Evolutionary conservation across 495 filamentous ascomycete species (phyloP), one percentile per base, ranked within the genome.

Genomic region (Lepraria neglecta): DNA sequence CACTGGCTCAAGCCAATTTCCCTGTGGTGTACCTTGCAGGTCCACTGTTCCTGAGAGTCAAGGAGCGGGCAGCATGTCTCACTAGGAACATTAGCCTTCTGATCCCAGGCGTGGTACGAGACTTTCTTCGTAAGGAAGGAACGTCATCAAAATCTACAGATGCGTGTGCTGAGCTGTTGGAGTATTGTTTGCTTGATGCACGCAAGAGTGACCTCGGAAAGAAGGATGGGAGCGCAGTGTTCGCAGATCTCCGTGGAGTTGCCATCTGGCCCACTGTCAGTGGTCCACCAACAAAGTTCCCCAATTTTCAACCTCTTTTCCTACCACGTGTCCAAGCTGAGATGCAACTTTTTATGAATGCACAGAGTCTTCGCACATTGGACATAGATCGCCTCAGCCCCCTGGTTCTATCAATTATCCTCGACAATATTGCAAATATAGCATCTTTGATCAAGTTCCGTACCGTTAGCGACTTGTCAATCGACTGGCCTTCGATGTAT

Each of bases 181-280:
- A 67, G 46, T 62, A 54, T 46, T 64, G 58, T 54, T 31, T 64
- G 1, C 62, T 67, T 7, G 65, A 67, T 30, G 52, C 53, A 1
- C 38, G 64, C 3, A 31, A 53, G 3, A 52, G 35, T n/a, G 6
- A 6, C 7, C 11, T 35, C 11, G 30, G n/a, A 40, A 33, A 15
- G 6, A 17, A 21, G 1, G 3, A 6, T 1, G 38, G 43, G 19
- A 11, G 3, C 2, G 11, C 9, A 14, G 10, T 67, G 11, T 31
- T 42, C 31, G 6, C 33, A 12, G 65, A 64, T 1, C 48, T 67
- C 21, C 14, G 35, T 0, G 33, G 21, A 14, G 50, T 64, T 19
- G 44, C n/a, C 0, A 28, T 67, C 19, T 67, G 65, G 65, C 65
- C 65, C 5, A 64, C 53, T 3, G 24, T 67, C 1, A 44, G 43